phyloP scores from a whole-genome alignment of 2,329 filamentous ascomycete genomes.

The Aspergillus ochraceoroseus region DNA sequence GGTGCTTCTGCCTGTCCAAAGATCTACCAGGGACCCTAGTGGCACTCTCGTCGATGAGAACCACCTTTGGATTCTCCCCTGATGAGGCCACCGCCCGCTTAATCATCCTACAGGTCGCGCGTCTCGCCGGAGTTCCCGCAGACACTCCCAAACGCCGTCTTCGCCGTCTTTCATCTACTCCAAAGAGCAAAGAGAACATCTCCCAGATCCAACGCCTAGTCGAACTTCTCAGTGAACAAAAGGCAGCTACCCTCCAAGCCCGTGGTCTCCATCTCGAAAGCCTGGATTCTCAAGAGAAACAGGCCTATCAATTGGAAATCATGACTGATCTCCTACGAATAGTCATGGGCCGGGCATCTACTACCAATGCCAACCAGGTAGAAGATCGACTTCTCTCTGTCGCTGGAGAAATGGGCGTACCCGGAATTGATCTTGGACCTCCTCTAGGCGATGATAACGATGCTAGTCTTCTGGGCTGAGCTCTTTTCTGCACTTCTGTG shows the following conservation, averaged over 20 bases:
- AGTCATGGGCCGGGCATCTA: slow-evolving; percentile 36
- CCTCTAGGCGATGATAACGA: slow-evolving; percentile 28
- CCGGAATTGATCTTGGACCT: slow-evolving; percentile 31
- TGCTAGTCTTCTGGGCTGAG: slow-evolving; percentile 9
- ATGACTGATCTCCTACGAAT: slow-evolving; percentile 40
- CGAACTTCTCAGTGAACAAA: slow-evolving; percentile 40
- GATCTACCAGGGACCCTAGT: slow-evolving; percentile 50
- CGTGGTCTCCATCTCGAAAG: slow-evolving; percentile 35
- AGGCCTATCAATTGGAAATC: slow-evolving; percentile 43
- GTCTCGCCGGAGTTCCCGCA: slow-evolving; percentile 38
- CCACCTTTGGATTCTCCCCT: slow-evolving; percentile 45
- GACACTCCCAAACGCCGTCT: slow-evolving; percentile 36
- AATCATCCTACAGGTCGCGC: slow-evolving; percentile 48
- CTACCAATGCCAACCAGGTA: slow-evolving; percentile 22
- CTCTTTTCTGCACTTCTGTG: not conserved
- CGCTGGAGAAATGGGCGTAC: slow-evolving; percentile 38
- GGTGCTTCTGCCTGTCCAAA: slow-evolving; percentile 48
- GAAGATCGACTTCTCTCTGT: slow-evolving; percentile 33
- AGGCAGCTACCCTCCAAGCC: slow-evolving; percentile 29
- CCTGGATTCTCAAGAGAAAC: slow-evolving; percentile 35
- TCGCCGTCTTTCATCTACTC: slow-evolving; percentile 39
- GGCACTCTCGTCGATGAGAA: slow-evolving; percentile 45
- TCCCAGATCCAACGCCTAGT: slow-evolving; percentile 44
- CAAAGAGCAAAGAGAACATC: slow-evolving; percentile 45
- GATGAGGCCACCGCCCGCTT: slow-evolving; percentile 46